Evolutionary conservation across 208 protist species (phyloP).

Genomic region (Acanthamoeba sp.): DNA sequence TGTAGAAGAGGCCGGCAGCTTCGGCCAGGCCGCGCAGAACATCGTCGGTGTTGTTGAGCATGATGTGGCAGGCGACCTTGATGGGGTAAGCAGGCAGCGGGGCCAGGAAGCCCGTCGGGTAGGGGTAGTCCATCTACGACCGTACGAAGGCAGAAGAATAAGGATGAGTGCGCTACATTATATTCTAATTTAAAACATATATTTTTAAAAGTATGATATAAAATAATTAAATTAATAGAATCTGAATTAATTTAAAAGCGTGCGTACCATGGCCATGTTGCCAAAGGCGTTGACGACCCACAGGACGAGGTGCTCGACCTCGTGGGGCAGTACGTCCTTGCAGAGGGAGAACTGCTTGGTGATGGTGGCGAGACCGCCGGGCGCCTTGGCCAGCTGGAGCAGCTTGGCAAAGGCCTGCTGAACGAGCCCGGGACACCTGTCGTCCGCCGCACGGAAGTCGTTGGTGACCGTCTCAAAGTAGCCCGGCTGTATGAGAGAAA

Average conservation of each 20-base stretch:
- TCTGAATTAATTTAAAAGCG: not conserved
- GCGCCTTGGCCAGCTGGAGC: not conserved
- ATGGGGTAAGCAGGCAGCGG: constrained; percentile 84
- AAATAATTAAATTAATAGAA: not conserved
- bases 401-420: constrained; percentile 2
- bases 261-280: constrained; percentile 72
- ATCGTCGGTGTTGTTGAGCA: constrained; percentile 12
- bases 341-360: constrained; percentile 57
- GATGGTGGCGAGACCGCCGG: not conserved
- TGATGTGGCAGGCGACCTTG: constrained; percentile 78
- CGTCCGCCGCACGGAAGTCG: constrained; percentile 74
- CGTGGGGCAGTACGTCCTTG: not conserved
- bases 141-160: too few relatives aligned
- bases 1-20: constrained; percentile 81
- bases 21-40: constrained; percentile 70
- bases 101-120: constrained; percentile 78
- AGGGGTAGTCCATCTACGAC: constrained; percentile 77
- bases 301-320: constrained; percentile 65
- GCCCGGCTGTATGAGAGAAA: constrained; percentile 2
- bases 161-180: too few relatives aligned
- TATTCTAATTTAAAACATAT: too few relatives aligned
- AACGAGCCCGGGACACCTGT: constrained; percentile 1
- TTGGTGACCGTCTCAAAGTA: constrained; percentile 81
- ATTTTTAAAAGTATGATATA: too few relatives aligned
- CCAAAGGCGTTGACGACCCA: constrained; percentile 74